Conservation (phyloP, 148 eudicot species). For the Silene uniflora region DNA sequence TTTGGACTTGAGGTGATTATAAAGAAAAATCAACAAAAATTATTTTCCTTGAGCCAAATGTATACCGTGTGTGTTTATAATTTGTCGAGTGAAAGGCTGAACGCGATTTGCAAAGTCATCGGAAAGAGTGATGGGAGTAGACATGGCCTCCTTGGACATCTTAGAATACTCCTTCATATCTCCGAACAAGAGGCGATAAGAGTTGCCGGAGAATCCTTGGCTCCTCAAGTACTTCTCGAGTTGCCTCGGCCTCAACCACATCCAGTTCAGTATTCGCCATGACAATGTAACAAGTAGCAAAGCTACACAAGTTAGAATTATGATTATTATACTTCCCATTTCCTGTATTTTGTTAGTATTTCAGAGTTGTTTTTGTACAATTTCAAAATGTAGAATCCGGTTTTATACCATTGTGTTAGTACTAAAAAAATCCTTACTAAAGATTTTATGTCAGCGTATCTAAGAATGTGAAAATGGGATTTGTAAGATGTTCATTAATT, state of each 20-base stretch:
- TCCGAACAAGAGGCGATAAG: constrained; percentile 33
- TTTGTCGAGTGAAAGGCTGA: constrained; percentile 29
- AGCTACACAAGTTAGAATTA: constrained; percentile 14
- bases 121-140: constrained; percentile 24
- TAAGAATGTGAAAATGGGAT: not conserved
- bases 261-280: constrained; percentile 33
- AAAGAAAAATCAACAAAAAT: too few species aligned
- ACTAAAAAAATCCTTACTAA: not conserved
- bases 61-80: constrained; percentile 26
- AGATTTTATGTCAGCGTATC: constrained; percentile 16
- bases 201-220: constrained; percentile 32
- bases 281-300: constrained; percentile 11
- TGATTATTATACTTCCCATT: constrained; percentile 17
- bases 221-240: constrained; percentile 27
- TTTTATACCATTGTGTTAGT: constrained; percentile 11
- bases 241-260: constrained; percentile 32
- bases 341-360: not conserved
- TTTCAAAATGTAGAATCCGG: not conserved
- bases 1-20: not conserved
- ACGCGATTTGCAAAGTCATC: constrained; percentile 27
- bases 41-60: not conserved
- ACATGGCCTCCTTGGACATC: constrained; percentile 28
- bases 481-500: not conserved
- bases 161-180: constrained; percentile 28
- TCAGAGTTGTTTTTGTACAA: not conserved